These are phyloP conservation scores for Tubosaeta sp. DNA, from an alignment of 768 basidiomycete species.

Conservation along the genomic window DNA sequence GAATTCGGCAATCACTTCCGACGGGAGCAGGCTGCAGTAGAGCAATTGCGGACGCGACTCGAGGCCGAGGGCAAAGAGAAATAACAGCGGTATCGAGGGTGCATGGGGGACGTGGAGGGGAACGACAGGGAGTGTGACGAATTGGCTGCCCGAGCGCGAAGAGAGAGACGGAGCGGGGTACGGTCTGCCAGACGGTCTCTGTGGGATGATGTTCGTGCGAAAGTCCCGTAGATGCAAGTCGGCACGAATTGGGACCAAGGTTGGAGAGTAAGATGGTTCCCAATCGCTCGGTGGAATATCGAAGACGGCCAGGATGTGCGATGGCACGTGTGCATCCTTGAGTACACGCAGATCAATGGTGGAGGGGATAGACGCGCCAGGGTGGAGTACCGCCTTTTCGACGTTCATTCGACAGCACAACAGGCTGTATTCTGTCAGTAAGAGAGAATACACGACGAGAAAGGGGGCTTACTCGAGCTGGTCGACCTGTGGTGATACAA, in stretches of 20 bases:
- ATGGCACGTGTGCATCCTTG: constrained; percentile 46
- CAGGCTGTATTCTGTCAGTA: constrained; percentile 19
- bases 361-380: constrained; percentile 33
- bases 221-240: constrained; percentile 41
- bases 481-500: constrained; percentile 17
- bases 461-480: constrained; percentile 26
- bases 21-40: constrained; percentile 51
- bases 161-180: constrained; percentile 29
- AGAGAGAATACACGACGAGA: not conserved
- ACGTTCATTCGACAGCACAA: constrained; percentile 35
- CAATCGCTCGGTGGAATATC: constrained; percentile 28
- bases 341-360: constrained; percentile 47
- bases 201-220: constrained; percentile 33
- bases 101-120: constrained; percentile 47
- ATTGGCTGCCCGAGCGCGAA: constrained; percentile 19
- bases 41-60: constrained; percentile 46
- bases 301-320: constrained; percentile 52
- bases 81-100: constrained; percentile 49
- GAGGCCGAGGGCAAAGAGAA: constrained; percentile 55
- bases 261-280: constrained; percentile 32
- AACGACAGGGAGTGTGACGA: constrained; percentile 52
- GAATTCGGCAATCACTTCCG: constrained; percentile 49
- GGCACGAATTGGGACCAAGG: constrained; percentile 52
- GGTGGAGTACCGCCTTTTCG: constrained; percentile 18
- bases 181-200: constrained; percentile 31